phyloP scores from a whole-genome alignment of 2,329 filamentous ascomycete genomes.

The Paecilomyces fulvus region DNA sequence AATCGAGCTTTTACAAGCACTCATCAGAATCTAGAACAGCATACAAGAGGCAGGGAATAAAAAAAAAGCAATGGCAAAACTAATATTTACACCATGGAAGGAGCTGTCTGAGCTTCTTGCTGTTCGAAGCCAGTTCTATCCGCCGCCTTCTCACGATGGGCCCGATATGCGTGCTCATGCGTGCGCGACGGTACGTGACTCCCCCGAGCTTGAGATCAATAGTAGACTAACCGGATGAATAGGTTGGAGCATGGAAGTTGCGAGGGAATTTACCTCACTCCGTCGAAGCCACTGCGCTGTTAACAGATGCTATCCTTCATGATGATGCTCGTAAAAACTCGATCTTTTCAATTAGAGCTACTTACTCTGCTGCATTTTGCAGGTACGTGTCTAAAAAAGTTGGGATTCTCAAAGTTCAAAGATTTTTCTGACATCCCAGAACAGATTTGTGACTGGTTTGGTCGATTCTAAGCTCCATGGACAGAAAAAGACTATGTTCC shows the following conservation, averaged over 20 bases:
- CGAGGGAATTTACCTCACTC: slow-evolving; percentile 37
- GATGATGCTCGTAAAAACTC: slow-evolving; percentile 34
- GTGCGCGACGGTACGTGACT: slow-evolving; percentile 29
- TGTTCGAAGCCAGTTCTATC: slow-evolving; percentile 34
- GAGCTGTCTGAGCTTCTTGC: slow-evolving; percentile 26
- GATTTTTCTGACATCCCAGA: slow-evolving; percentile 1
- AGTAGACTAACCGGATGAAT: not conserved
- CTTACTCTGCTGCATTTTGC: slow-evolving; percentile 39
- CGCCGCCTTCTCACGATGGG: slow-evolving; percentile 20
- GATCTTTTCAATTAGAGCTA: slow-evolving; percentile 36
- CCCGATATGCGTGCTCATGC: slow-evolving; percentile 31
- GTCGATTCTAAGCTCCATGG: slow-evolving; percentile 36
- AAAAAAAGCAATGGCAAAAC: slow-evolving; percentile 26
- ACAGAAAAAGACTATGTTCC: slow-evolving; percentile 37
- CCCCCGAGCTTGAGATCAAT: not conserved
- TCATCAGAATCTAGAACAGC: not conserved
- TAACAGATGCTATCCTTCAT: slow-evolving; percentile 39
- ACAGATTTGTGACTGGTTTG: slow-evolving; percentile 37
- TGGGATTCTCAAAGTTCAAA: not conserved
- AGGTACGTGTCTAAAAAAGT: slow-evolving; percentile 21
- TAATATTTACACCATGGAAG: slow-evolving; percentile 37
- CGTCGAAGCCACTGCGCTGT: slow-evolving; percentile 38
- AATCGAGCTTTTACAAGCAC: not conserved
- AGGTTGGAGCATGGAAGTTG: slow-evolving; percentile 39
- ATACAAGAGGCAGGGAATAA: not conserved